phyloP scores from a whole-genome alignment of 2,329 filamentous ascomycete species.

The Fusarium concolor region DNA sequence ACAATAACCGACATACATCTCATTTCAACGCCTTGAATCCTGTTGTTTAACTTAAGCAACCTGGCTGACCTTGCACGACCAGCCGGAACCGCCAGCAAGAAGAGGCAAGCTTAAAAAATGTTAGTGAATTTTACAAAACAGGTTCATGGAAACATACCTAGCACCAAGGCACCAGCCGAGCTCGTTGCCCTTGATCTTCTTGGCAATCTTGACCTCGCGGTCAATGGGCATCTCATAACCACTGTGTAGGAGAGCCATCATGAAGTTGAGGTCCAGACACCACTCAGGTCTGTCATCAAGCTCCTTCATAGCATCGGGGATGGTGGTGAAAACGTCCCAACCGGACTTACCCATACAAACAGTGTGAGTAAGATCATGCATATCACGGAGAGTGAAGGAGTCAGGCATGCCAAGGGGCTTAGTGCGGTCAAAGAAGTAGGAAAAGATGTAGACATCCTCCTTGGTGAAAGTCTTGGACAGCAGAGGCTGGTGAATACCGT shows the following conservation, averaged over 20 bases:
- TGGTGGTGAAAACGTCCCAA: constrained; percentile 84
- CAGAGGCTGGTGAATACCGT: constrained; percentile 93
- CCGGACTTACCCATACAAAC: constrained; percentile 83
- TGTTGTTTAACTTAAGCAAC: constrained; percentile 63
- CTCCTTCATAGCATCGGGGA: constrained; percentile 84
- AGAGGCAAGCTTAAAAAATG: constrained; percentile 76
- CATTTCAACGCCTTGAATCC: constrained; percentile 42
- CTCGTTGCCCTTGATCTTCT: constrained; percentile 98
- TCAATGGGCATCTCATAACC: constrained; percentile 99
- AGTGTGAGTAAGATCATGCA: constrained; percentile 84
- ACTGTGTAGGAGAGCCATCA: constrained; percentile 90
- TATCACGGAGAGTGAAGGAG: constrained; percentile 90
- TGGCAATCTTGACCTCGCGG: constrained; percentile 95
- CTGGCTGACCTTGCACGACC: constrained; percentile 88
- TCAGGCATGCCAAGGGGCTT: constrained; percentile 98
- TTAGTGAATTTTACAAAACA: constrained; percentile 27
- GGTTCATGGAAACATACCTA: constrained; percentile 70
- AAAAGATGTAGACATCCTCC: constrained; percentile 96
- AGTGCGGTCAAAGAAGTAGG: constrained; percentile 97
- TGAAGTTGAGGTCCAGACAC: constrained; percentile 96
- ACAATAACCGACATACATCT: constrained; percentile 37
- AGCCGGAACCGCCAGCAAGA: constrained; percentile 83
- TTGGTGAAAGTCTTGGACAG: constrained; percentile 90
- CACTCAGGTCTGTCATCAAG: constrained; percentile 85
- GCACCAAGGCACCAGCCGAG: constrained; percentile 98